Percentiles rank a stretch among this genome's conserved stretches.
phyloP scores from a whole-genome alignment of 768 basidiomycete species.

The Mycena alexandri region DNA sequence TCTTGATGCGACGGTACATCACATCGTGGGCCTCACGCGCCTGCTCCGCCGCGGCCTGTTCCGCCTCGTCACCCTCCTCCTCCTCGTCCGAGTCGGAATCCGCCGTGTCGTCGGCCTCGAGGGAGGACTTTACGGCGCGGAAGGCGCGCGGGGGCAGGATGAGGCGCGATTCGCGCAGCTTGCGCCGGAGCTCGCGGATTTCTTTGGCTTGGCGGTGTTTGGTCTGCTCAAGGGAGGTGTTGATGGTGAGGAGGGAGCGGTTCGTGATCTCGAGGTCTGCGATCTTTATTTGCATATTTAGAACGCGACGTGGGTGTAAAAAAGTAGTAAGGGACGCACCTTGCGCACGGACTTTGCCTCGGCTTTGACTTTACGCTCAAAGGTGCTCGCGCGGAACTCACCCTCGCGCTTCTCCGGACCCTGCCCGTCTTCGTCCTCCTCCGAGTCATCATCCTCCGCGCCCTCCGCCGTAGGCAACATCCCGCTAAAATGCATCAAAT shows the following conservation, averaged over 20 bases:
- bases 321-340: constrained; percentile 55
- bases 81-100: constrained; percentile 65
- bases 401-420: constrained; percentile 52
- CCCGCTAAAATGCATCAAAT: constrained; percentile 55
- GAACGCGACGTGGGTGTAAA: neutral
- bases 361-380: constrained; percentile 65
- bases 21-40: constrained; percentile 60
- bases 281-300: constrained; percentile 63
- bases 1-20: constrained; percentile 71
- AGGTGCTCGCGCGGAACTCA: constrained; percentile 26
- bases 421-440: constrained; percentile 45
- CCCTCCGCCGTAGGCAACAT: constrained; percentile 43
- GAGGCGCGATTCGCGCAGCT: constrained; percentile 84
- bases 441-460: constrained; percentile 48
- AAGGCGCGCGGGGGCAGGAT: constrained; percentile 78
- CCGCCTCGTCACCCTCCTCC: constrained; percentile 59
- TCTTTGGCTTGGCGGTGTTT: constrained; percentile 87
- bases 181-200: constrained; percentile 86
- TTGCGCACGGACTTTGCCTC: constrained; percentile 91
- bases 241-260: constrained; percentile 87
- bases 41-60: constrained; percentile 50
- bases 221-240: constrained; percentile 81
- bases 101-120: constrained; percentile 55
- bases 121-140: constrained; percentile 66
- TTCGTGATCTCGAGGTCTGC: constrained; percentile 94